Evolutionary conservation across 805 yeast genomes (phyloP).

Genomic region (Lipomyces kockii): DNA sequence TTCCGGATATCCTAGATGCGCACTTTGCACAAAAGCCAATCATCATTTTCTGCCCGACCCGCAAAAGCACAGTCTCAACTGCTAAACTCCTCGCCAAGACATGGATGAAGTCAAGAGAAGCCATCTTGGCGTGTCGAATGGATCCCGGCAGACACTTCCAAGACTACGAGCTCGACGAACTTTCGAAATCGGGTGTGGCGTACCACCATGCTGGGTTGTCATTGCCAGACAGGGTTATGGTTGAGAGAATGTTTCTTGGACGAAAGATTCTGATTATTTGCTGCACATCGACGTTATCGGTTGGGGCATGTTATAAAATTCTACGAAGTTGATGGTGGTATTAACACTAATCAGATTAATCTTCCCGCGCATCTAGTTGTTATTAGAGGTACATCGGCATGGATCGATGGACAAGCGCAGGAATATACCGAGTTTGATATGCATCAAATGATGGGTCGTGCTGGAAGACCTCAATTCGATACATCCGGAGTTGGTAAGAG

Average conservation of each 20-base stretch:
- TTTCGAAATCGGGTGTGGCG: constrained; percentile 50
- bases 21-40: constrained; percentile 53
- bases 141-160: constrained; percentile 7
- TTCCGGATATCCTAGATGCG: constrained; percentile 46
- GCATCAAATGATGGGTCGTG: constrained; percentile 68
- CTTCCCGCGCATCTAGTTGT: constrained; percentile 64
- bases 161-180: constrained; percentile 17
- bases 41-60: constrained; percentile 58
- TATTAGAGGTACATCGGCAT: constrained; percentile 62
- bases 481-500: constrained; percentile 51
- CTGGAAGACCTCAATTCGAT: constrained; percentile 65
- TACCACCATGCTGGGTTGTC: constrained; percentile 66
- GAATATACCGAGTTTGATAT: constrained; percentile 63
- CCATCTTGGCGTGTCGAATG: neutral
- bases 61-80: constrained; percentile 54
- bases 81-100: constrained; percentile 44
- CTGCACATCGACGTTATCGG: constrained; percentile 64
- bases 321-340: neutral
- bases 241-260: constrained; percentile 53
- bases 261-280: constrained; percentile 55
- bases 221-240: constrained; percentile 51
- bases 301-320: constrained; percentile 51
- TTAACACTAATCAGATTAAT: constrained; percentile 43
- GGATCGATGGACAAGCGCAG: constrained; percentile 50
- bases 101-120: constrained; percentile 17